phyloP scores from a whole-genome alignment of 345 rosid species.

The Mercurialis annua region DNA sequence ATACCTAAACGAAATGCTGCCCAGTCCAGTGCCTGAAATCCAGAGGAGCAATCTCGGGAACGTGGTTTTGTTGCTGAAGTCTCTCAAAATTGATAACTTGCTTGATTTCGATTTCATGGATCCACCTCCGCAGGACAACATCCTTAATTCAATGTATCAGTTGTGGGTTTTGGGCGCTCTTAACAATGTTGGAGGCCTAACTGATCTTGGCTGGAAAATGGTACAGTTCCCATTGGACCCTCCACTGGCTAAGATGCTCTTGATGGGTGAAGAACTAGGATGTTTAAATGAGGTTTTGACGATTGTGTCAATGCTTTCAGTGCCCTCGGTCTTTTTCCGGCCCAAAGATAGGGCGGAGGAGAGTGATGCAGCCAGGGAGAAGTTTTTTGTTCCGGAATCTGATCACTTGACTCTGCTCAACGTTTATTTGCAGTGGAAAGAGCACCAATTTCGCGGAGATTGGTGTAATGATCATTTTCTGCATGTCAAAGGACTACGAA shows the following conservation, averaged over 20 bases:
- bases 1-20: conserved; percentile 77
- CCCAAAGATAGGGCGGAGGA: conserved; percentile 96
- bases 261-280: conserved; percentile 78
- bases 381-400: conserved; percentile 89
- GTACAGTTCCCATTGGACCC: conserved; percentile 97
- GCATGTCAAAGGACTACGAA: conserved; percentile 77
- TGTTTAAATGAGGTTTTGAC: conserved; percentile 93
- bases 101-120: conserved; percentile 98
- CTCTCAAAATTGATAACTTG: conserved; percentile 81
- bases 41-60: conserved; percentile 96
- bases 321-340: conserved; percentile 94
- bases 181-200: conserved; percentile 79
- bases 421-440: conserved; percentile 93
- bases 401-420: conserved; percentile 84
- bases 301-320: conserved; percentile 97
- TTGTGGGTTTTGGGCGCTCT: conserved; percentile 97
- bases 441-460: conserved; percentile 86
- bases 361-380: conserved; percentile 90
- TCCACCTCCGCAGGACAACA: conserved; percentile 98
- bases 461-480: conserved; percentile 90
- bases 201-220: conserved; percentile 98
- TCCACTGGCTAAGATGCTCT: conserved; percentile 96
- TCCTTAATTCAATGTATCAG: conserved; percentile 97
- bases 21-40: conserved; percentile 94
- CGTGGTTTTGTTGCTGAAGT: conserved; percentile 88